Base-by-base conservation (phyloP, 1,139 yeast genomes). In the Sugiyamaella paludigena region DNA sequence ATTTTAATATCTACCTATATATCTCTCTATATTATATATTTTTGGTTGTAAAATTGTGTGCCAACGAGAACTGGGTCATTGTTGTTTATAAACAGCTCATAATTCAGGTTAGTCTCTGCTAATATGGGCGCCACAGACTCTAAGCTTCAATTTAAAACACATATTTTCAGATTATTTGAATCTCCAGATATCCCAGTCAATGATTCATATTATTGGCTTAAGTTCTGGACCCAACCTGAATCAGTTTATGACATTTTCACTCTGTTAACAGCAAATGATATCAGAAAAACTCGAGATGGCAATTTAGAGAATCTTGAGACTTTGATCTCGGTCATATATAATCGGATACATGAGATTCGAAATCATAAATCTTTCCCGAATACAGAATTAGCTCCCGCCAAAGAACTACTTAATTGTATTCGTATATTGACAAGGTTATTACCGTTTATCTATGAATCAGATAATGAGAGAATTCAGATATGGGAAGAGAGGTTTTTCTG, bases 121-220 rank as follows among this genome's bases (percentile, higher is more conserved):
- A 32, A 26, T 32, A 87, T 87, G 95, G 89, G 84, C 40, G 78
- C 84, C 31, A 72, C 83, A 15, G 94, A 87, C 52, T 86, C 91
- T 26, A 83, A 77, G 58, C 69, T 79, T 32, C 71, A 74, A 49
- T 78, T 80, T 63, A 82, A 79, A 64, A 76, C 76, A 58, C 87
- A 82, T 57, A 77, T 88, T 56, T 76, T 78, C 61, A 74, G 76
- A 56, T 73, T 88, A 33, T 82, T 84, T 10, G 89, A 83, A 51
- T 77, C 55, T 19, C 53, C 61, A 1, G 64, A 76, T 24, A 74
- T 83, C 15, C 69, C 79, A 0, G 60, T 64, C 1, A 66, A 69
- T 30, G 81, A 80, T 53, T 59, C 65, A 1, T 82, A 72, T 64
- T 83, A 72, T 64, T 87, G 95, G 89, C 64, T 63, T 8, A 31